Base-by-base conservation (phyloP, 2,329 filamentous ascomycete species). In the Fusarium agapanthi region DNA sequence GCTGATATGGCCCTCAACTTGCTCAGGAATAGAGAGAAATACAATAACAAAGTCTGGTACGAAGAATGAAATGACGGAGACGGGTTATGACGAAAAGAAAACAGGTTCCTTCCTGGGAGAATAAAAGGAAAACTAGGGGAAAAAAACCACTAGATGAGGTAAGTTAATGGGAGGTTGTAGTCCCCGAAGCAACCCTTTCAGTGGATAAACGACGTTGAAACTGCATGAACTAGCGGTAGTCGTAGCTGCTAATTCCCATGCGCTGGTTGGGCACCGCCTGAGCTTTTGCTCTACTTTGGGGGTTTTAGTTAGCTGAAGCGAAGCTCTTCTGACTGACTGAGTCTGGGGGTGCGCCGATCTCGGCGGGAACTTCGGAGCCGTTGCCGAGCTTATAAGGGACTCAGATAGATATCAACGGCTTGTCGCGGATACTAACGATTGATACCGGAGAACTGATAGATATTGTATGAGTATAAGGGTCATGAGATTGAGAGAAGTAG, bases 281-380 rank as follows among this genome's bases (percentile, higher is more conserved):
- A 45, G 61, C 40, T 48, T 47, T 18, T 50, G 16, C 47, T 34
- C 18, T 15, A 20, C 32, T 65, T 37, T 57, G 24, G 62, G 51
- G 24, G 30, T 45, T 24, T 47, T 48, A 30, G 28, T 32, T 50
- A 53, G 43, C 26, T 35, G 38, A 47, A 44, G 35, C 65, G 38
- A 30, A 64, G 53, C 44, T 47, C 35, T 45, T 41, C 38, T 40
- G 30, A 18, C 30, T 57, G 35, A 15, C 47, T 45, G 48, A 55
- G 32, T 35, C 64, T 28, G 50, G 67, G 38, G 43, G 44, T 22
- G 44, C 65, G 61, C 70, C 70, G 70, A 72, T 45, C 61, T 72
- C 70, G 70, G 70, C 69, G 38, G 37, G 10, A 24, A 34, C 24
- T 62, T 72, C 69, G 70, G 70, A 50, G 60, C 44, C 57, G 57